These are phyloP conservation scores for Arachnomyces sp. DNA, from an alignment of 2,329 filamentous ascomycete genomes.

Conservation along the genomic window DNA sequence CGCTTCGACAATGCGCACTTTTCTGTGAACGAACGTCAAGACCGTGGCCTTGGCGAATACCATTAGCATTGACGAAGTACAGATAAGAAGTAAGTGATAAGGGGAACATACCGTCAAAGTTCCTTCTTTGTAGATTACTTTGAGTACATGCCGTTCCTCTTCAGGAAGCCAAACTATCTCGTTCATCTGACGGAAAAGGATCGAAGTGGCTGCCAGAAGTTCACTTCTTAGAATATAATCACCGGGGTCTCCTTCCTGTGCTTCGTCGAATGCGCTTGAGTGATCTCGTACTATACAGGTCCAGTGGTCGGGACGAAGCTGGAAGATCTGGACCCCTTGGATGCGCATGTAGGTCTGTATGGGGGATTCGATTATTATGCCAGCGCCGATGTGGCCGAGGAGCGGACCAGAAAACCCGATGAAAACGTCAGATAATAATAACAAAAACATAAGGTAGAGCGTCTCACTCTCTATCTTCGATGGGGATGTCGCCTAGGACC, in stretches of 20 bases:
- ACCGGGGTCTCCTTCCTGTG: background rate
- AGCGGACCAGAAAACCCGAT: conserved; percentile 6
- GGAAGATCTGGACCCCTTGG: background rate
- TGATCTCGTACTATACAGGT: conserved; percentile 7
- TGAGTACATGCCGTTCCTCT: conserved; percentile 3
- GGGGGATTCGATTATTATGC: conserved; percentile 1
- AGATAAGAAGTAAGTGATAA: conserved; percentile 3
- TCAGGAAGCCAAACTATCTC: conserved; percentile 9
- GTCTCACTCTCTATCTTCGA: conserved; percentile 1
- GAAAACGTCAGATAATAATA: conserved; percentile 2
- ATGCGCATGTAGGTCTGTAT: conserved; percentile 3
- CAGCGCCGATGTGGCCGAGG: background rate
- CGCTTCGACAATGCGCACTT: conserved; percentile 1
- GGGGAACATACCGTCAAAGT: conserved; percentile 8
- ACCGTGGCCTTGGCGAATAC: conserved; percentile 9
- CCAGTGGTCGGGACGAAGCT: conserved; percentile 6
- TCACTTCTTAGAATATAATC: conserved; percentile 11
- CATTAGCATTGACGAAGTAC: background rate
- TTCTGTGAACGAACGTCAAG: conserved; percentile 6
- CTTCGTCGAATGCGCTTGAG: background rate
- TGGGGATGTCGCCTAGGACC: conserved; percentile 4
- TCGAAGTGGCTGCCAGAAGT: conserved; percentile 6
- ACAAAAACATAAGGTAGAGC: background rate
- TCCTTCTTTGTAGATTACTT: conserved; percentile 7
- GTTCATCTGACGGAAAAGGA: conserved; percentile 12